Base-by-base conservation (phyloP, 805 yeast species). In the Wickerhamiella alocasiicola region DNA sequence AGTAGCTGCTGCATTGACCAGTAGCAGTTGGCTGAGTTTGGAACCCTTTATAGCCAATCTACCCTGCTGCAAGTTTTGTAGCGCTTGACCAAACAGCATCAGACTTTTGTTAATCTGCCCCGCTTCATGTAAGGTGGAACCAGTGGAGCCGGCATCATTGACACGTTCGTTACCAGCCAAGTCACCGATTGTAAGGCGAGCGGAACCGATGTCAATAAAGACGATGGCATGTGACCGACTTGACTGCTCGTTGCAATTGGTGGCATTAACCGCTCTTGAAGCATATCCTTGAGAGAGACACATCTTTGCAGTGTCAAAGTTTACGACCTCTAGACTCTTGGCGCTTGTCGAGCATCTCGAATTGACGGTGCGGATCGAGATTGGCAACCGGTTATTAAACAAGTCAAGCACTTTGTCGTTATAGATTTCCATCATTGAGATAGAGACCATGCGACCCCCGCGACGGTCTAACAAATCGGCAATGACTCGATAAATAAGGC, bases 211-310 rank as follows among this genome's bases (percentile, higher is more conserved):
- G 43, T 68, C 68, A 36, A 72, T 58, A 41, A 65, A 62, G 3
- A 67, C 56, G 47, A 72, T 68, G n/a, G 72, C 63, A 48, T 72
- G 77, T 1, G 76, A 71, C 45, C 76, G 61, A 6, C 74, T 66
- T 5, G 74, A 67, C 6, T 55, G 56, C 6, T 47, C 46, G 48
- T 71, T 71, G 42, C 67, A 52, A 30, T 59, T 64, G 0, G 76
- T 72, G 4, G 67, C 46, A 24, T 64, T 59, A 6, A 63, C 65
- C 4, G 68, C 63, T 36, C 71, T 58, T 37, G 65, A 53, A 19
- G 53, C 48, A 17, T 65, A 54, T 6, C 71, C 72, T 31, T 55
- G 53, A 13, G 60, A 59, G n/a, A 72, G 44, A 2, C 65, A 53
- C 3, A 55, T 44, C 41, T 51, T 52, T 0, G 73, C 68, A 24